phyloP scores from a whole-genome alignment of 345 rosid species.

The Syzygium oleosum region DNA sequence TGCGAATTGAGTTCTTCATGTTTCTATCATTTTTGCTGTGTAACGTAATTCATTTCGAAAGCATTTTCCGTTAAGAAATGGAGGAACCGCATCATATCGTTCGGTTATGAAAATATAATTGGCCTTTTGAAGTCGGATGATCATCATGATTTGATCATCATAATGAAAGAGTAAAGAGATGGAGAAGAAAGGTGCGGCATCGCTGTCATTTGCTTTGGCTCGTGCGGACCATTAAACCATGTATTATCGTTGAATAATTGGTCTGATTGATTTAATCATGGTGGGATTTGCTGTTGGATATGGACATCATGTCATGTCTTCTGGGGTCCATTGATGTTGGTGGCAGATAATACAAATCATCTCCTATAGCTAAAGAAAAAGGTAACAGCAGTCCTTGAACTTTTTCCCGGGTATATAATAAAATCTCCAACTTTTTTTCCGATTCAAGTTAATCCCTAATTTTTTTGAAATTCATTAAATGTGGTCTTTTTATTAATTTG shows the following conservation, averaged over 20 bases:
- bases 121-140: neutral
- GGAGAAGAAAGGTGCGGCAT: neutral
- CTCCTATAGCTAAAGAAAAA: too few relatives aligned
- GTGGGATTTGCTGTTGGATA: neutral
- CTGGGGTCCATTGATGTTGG: neutral
- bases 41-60: too few relatives aligned
- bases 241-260: too few relatives aligned
- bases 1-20: neutral
- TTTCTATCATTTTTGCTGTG: too few relatives aligned
- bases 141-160: neutral
- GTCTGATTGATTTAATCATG: neutral
- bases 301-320: neutral
- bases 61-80: neutral
- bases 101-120: too few relatives aligned
- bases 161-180: neutral
- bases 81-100: neutral
- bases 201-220: neutral
- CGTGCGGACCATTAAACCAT: neutral
- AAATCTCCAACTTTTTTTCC: too few relatives aligned
- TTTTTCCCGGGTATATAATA: too few relatives aligned
- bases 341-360: neutral
- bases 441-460: too few relatives aligned
- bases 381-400: too few relatives aligned
- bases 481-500: too few relatives aligned
- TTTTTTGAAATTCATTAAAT: too few relatives aligned